Conservation (phyloP, 345 rosid species). For the Brassica incana region DNA sequence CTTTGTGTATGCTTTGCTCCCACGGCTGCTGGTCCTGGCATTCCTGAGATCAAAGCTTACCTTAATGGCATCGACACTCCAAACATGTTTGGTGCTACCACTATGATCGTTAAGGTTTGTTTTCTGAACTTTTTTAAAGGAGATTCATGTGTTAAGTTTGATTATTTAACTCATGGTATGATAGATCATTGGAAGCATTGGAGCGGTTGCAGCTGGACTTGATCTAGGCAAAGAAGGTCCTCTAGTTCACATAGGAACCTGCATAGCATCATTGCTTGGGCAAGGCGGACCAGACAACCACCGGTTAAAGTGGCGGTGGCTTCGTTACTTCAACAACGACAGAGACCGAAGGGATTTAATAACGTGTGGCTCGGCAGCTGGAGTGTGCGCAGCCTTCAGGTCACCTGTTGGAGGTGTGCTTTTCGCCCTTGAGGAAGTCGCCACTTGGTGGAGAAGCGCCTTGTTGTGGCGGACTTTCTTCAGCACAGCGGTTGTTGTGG, state of each 20-base stretch:
- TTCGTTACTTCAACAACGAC: slow-evolving; percentile 91
- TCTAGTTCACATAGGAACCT: slow-evolving; percentile 80
- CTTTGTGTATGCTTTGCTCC: slow-evolving; percentile 88
- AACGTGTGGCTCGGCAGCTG: slow-evolving; percentile 85
- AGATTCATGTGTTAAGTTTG: not conserved
- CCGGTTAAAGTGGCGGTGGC: slow-evolving; percentile 78
- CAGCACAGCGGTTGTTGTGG: slow-evolving; percentile 82
- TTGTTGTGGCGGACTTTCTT: slow-evolving; percentile 92
- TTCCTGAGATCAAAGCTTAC: slow-evolving; percentile 95
- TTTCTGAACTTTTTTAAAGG: slow-evolving; percentile 3
- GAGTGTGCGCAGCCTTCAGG: slow-evolving; percentile 94
- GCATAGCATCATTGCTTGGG: slow-evolving; percentile 85
- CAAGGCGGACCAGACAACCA: slow-evolving; percentile 85
- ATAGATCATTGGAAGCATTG: slow-evolving; percentile 87
- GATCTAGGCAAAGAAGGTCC: slow-evolving; percentile 96
- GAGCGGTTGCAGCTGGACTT: slow-evolving; percentile 85
- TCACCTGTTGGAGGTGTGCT: slow-evolving; percentile 93
- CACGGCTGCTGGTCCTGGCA: slow-evolving; percentile 95
- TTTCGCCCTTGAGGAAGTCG: slow-evolving; percentile 88
- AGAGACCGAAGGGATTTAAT: slow-evolving; percentile 88
- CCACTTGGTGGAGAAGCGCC: slow-evolving; percentile 98
- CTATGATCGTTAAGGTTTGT: slow-evolving; percentile 81
- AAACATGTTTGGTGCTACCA: slow-evolving; percentile 77
- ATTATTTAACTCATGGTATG: slow-evolving; percentile 2
- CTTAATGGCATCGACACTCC: slow-evolving; percentile 95